A percentile compares a stretch with the other conserved stretches of the same genome.
phyloP scores from a whole-genome alignment of 2,329 filamentous ascomycete species.

The Claviceps paspali region DNA sequence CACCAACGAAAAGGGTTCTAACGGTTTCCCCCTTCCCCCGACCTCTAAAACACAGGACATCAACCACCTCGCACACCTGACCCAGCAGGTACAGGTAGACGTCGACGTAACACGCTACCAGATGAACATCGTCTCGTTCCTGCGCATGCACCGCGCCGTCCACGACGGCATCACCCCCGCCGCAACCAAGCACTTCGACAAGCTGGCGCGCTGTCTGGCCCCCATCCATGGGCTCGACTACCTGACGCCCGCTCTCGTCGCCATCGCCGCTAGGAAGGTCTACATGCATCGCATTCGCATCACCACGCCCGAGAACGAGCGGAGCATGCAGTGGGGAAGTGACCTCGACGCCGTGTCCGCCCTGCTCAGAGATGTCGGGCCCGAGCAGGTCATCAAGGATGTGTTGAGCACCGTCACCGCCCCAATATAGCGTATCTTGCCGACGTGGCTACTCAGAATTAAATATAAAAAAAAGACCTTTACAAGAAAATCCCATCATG shows the following conservation, averaged over 20 bases:
- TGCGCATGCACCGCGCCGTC: conserved; percentile 78
- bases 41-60: conserved; percentile 30
- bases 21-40: not conserved
- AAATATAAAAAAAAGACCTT: not conserved
- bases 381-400: conserved; percentile 50
- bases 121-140: conserved; percentile 74
- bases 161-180: conserved; percentile 60
- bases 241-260: conserved; percentile 70
- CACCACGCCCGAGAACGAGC: conserved; percentile 53
- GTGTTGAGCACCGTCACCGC: conserved; percentile 42
- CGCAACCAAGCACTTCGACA: conserved; percentile 63
- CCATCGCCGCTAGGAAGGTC: conserved; percentile 69
- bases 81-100: conserved; percentile 45
- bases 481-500: not conserved
- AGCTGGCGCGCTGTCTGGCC: conserved; percentile 57
- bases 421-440: conserved; percentile 1
- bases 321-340: conserved; percentile 90
- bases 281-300: conserved; percentile 74
- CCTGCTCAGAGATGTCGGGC: conserved; percentile 45
- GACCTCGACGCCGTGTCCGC: conserved; percentile 51
- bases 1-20: not conserved
- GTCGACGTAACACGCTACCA: conserved; percentile 73
- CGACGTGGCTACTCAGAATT: not conserved
- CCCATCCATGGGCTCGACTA: conserved; percentile 68
- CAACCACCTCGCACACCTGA: conserved; percentile 41